Conservation (phyloP, 257 asterid genomes). For the Orobanche coerulescens region DNA sequence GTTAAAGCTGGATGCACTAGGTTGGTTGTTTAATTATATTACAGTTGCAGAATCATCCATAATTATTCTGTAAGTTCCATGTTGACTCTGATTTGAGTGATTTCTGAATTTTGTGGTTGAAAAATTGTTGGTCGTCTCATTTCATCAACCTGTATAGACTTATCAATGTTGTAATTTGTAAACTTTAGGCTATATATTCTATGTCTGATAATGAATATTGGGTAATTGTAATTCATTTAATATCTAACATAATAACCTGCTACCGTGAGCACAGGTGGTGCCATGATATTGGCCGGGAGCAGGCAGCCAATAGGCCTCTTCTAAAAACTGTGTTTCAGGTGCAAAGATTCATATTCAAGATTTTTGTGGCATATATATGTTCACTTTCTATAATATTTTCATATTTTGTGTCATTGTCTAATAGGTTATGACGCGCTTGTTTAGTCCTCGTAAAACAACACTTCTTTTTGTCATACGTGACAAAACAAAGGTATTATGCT, state of each 20-base stretch:
- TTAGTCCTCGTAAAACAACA: constrained; percentile 44
- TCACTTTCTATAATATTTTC: constrained; percentile 6
- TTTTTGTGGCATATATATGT: not conserved
- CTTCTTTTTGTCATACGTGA: constrained; percentile 54
- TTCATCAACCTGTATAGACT: not conserved
- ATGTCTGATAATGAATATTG: not conserved
- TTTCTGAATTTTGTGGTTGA: not conserved
- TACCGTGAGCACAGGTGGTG: constrained; percentile 56
- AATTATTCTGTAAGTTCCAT: not conserved
- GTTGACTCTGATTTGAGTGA: not conserved
- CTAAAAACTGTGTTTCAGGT: constrained; percentile 88
- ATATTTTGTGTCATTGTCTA: constrained; percentile 11
- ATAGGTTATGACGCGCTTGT: constrained; percentile 51
- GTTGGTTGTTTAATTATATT: no score
- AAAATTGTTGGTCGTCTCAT: not conserved
- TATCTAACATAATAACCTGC: not conserved
- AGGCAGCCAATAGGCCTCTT: constrained; percentile 84
- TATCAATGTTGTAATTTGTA: not conserved
- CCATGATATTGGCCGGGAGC: constrained; percentile 93
- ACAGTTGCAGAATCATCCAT: no score
- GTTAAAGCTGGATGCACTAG: no score
- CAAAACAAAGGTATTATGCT: constrained; percentile 44
- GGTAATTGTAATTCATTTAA: not conserved
- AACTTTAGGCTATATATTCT: not conserved
- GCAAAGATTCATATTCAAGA: not conserved